A percentile compares a stretch with the other conserved stretches of the same genome.
Conservation (phyloP, 129 eudicot species). For the Helianthus tuberosus region DNA sequence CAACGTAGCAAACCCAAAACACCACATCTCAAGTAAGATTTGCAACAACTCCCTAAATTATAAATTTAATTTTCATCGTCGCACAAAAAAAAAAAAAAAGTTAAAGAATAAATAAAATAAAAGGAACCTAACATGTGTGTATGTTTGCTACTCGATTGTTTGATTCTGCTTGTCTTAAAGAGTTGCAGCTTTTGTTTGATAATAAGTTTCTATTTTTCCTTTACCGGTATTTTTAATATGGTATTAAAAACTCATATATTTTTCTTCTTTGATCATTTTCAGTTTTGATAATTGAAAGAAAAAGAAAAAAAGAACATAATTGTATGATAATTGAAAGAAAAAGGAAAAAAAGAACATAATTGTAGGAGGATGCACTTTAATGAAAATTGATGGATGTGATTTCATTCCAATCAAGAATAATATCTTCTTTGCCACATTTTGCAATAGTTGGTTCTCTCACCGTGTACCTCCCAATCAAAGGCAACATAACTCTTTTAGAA, state of each 20-base stretch:
- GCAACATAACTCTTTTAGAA: neutral
- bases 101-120: neutral
- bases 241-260: too few species aligned
- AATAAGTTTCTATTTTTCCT: too few species aligned
- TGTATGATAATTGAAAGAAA: too few species aligned
- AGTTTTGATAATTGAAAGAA: too few species aligned
- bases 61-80: too few species aligned
- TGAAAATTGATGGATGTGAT: neutral
- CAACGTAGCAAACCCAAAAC: slow-evolving; percentile 33
- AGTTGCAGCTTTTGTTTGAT: neutral
- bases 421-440: too few species aligned
- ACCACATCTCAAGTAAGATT: slow-evolving; percentile 13
- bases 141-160: slow-evolving; percentile 33
- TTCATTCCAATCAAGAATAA: neutral
- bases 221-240: too few species aligned
- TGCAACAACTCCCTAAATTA: neutral
- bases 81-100: neutral
- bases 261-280: too few species aligned
- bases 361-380: too few species aligned
- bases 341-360: too few species aligned
- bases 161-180: slow-evolving; percentile 20
- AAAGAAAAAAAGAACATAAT: too few species aligned
- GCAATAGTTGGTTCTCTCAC: neutral
- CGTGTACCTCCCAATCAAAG: neutral
- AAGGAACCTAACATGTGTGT: slow-evolving; percentile 11